phyloP scores from a whole-genome alignment of 2,329 filamentous ascomycete genomes.

The Cyclaneusma minus region DNA sequence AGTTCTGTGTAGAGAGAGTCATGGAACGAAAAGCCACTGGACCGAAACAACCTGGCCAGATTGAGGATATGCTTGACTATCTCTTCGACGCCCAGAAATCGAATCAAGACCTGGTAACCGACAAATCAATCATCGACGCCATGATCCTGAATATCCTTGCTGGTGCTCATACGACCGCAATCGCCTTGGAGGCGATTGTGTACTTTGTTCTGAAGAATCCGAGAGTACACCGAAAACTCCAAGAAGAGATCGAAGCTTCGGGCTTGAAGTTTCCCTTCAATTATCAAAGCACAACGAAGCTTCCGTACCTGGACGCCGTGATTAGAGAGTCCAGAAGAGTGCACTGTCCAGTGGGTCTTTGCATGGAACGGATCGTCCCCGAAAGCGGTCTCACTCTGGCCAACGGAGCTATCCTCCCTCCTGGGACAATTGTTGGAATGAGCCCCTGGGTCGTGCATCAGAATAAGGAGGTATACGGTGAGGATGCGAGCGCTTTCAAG shows the following conservation, averaged over 20 bases:
- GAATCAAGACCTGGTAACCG: slow-evolving; percentile 4
- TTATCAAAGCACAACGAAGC: slow-evolving; percentile 13
- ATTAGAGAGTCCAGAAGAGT: slow-evolving; percentile 34
- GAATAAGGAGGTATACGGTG: slow-evolving; percentile 26
- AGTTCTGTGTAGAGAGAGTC: slow-evolving; percentile 6
- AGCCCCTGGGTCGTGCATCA: slow-evolving; percentile 23
- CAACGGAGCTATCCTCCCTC: slow-evolving; percentile 21
- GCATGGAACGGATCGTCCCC: slow-evolving; percentile 34
- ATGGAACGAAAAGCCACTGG: slow-evolving; percentile 1
- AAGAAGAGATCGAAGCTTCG: slow-evolving; percentile 23
- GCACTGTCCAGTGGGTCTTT: slow-evolving; percentile 30
- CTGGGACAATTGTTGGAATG: slow-evolving; percentile 24
- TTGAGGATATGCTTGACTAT: slow-evolving; percentile 14
- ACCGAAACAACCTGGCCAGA: slow-evolving; percentile 1
- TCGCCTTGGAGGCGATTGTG: slow-evolving; percentile 18
- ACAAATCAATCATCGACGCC: slow-evolving; percentile 3
- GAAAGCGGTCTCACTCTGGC: slow-evolving; percentile 21
- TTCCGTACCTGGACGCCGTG: slow-evolving; percentile 32
- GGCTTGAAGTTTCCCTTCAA: slow-evolving; percentile 11
- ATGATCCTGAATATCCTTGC: slow-evolving; percentile 9
- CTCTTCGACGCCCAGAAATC: slow-evolving; percentile 10
- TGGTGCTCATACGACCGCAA: slow-evolving; percentile 21
- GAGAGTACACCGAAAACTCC: slow-evolving; percentile 10
- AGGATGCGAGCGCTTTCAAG: slow-evolving; percentile 26
- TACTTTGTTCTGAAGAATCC: slow-evolving; percentile 23